Conservation (phyloP, 176 grass and related monocot species). For the Carex cristatella region DNA sequence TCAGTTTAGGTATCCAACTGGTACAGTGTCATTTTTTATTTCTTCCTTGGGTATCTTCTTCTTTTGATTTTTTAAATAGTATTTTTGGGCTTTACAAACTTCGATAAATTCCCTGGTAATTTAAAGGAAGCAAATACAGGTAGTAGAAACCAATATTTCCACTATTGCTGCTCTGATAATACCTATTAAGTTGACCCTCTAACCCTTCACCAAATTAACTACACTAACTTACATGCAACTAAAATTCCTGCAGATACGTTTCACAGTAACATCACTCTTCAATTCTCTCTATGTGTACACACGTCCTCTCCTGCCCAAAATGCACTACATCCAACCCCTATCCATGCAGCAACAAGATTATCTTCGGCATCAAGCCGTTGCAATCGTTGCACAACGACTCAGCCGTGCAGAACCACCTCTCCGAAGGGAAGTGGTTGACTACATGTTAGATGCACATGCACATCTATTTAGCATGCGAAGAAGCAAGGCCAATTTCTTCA, state of each 20-base stretch:
- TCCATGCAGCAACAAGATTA: slow-evolving; percentile 61
- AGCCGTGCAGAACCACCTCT: slow-evolving; percentile 86
- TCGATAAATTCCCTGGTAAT: background rate
- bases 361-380: slow-evolving; percentile 65
- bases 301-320: slow-evolving; percentile 76
- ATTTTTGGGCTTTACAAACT: background rate
- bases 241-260: slow-evolving; percentile 43
- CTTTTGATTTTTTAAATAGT: background rate
- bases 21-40: background rate
- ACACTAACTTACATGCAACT: background rate
- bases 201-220: background rate
- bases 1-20: background rate
- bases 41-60: background rate
- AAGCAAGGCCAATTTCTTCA: slow-evolving; percentile 97
- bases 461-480: slow-evolving; percentile 93
- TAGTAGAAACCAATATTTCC: background rate
- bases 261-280: slow-evolving; percentile 63
- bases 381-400: slow-evolving; percentile 51
- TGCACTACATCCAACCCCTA: slow-evolving; percentile 74
- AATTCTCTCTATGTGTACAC: slow-evolving; percentile 59
- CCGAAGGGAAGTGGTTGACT: slow-evolving; percentile 82
- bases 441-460: slow-evolving; percentile 69
- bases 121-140: background rate
- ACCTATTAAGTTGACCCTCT: background rate
- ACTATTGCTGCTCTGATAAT: background rate